Conservation (phyloP, 2,329 filamentous ascomycete species). For the Botrytis paeoniae region DNA sequence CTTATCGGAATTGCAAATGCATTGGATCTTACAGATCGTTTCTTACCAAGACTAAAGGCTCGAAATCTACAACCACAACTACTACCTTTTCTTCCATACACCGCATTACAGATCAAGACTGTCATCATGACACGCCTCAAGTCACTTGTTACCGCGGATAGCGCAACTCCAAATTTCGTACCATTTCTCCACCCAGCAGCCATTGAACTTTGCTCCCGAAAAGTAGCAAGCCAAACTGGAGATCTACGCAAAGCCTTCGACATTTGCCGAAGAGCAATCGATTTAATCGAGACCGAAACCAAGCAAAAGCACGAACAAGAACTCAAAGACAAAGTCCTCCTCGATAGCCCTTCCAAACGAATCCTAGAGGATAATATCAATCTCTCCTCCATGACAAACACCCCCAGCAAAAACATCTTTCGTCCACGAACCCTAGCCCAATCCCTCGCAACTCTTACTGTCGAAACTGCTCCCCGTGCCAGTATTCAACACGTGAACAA, state of each 20-base stretch:
- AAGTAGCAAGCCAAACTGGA: conserved; percentile 89
- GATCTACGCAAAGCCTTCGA: conserved; percentile 95
- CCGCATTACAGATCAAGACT: conserved; percentile 77
- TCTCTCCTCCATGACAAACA: conserved; percentile 52
- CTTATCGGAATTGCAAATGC: conserved; percentile 95
- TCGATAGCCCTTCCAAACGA: conserved; percentile 66
- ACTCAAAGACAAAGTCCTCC: conserved; percentile 53
- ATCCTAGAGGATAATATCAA: conserved; percentile 82
- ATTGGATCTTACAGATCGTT: conserved; percentile 90
- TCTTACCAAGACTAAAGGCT: conserved; percentile 87
- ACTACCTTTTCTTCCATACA: conserved; percentile 91
- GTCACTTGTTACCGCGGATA: conserved; percentile 61
- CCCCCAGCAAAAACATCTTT: conserved; percentile 38
- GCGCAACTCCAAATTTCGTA: conserved; percentile 56
- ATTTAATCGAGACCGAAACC: conserved; percentile 83
- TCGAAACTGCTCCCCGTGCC: conserved; percentile 80
- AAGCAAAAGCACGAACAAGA: conserved; percentile 67
- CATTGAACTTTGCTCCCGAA: conserved; percentile 90
- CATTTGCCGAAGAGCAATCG: conserved; percentile 84
- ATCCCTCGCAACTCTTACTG: conserved; percentile 57
- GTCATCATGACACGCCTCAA: conserved; percentile 84
- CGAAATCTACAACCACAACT: conserved; percentile 87
- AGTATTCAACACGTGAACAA: conserved; percentile 89
- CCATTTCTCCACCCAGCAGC: conserved; percentile 93
- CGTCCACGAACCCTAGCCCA: conserved; percentile 45